Percentiles rank a stretch among this genome's conserved stretches.
Conservation (phyloP, 441 rosid species). For the Corymbia calophylla region DNA sequence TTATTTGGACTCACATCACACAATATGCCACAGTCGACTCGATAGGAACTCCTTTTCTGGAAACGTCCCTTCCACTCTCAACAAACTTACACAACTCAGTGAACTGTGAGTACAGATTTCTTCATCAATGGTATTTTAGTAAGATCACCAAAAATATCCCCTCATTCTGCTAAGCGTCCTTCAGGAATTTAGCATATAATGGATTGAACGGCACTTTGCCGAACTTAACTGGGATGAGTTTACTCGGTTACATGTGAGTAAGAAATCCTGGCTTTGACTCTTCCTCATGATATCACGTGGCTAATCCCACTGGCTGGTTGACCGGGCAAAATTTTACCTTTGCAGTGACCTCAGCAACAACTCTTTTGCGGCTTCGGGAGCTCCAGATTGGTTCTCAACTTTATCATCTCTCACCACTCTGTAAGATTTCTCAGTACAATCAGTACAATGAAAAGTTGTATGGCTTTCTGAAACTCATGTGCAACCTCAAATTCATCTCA, state of each 20-base stretch:
- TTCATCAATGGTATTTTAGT: not conserved
- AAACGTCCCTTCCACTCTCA: slow-evolving; percentile 55
- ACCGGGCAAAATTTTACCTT: not conserved
- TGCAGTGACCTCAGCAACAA: slow-evolving; percentile 91
- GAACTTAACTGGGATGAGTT: slow-evolving; percentile 52
- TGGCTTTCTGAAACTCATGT: not conserved
- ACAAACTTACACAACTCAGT: slow-evolving; percentile 57
- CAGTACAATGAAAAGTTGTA: not conserved
- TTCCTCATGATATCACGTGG: not conserved
- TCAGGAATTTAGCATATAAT: slow-evolving; percentile 80
- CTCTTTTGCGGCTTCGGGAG: slow-evolving; percentile 56
- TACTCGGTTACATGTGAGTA: slow-evolving; percentile 74
- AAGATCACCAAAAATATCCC: not conserved
- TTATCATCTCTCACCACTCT: slow-evolving; percentile 74
- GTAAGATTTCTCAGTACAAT: slow-evolving; percentile 33
- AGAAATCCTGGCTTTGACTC: not conserved
- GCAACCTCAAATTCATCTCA: not conserved
- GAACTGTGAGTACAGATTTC: slow-evolving; percentile 53
- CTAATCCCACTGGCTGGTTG: not conserved
- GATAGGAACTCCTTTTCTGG: slow-evolving; percentile 79
- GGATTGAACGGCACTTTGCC: slow-evolving; percentile 68
- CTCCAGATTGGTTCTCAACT: slow-evolving; percentile 85
- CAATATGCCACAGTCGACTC: slow-evolving; percentile 60
- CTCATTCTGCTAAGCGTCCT: not conserved
- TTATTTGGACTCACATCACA: not conserved